Evolutionary conservation across 805 yeast species (phyloP).

Genomic region (Jamesozyma piceae): DNA sequence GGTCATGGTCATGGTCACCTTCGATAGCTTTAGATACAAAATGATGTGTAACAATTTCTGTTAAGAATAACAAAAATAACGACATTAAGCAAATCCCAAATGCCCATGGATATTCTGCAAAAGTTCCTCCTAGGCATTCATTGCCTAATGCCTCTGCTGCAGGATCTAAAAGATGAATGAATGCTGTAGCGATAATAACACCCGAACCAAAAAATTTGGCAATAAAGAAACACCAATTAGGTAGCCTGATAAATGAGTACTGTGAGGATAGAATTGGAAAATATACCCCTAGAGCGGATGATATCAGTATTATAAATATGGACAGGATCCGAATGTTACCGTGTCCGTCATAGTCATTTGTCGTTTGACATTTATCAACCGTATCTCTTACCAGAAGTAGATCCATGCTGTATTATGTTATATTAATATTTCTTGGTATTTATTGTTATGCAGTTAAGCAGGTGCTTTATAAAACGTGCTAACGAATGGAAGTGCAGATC

Average conservation of each 20-base stretch:
- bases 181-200: constrained; percentile 73
- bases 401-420: background rate
- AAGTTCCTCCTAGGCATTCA: constrained; percentile 55
- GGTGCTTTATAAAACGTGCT: too few species aligned
- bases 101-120: constrained; percentile 46
- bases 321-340: constrained; percentile 43
- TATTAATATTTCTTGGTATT: background rate
- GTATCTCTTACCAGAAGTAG: constrained; percentile 1
- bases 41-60: constrained; percentile 42
- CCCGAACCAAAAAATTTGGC: constrained; percentile 79
- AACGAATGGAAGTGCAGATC: too few species aligned
- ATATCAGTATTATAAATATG: constrained; percentile 48
- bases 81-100: constrained; percentile 46
- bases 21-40: constrained; percentile 32
- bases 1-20: constrained; percentile 6
- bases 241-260: constrained; percentile 49
- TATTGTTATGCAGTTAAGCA: background rate
- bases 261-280: constrained; percentile 54
- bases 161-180: constrained; percentile 63
- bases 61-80: constrained; percentile 37
- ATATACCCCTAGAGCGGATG: constrained; percentile 50
- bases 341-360: constrained; percentile 38
- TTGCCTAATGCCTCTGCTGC: constrained; percentile 48
- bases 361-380: constrained; percentile 28
- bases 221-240: constrained; percentile 53